A percentile compares a stretch with the other conserved stretches of the same genome.
Evolutionary conservation across 208 protist genomes (phyloP).

Genomic region (Trypanosoma grayi): DNA sequence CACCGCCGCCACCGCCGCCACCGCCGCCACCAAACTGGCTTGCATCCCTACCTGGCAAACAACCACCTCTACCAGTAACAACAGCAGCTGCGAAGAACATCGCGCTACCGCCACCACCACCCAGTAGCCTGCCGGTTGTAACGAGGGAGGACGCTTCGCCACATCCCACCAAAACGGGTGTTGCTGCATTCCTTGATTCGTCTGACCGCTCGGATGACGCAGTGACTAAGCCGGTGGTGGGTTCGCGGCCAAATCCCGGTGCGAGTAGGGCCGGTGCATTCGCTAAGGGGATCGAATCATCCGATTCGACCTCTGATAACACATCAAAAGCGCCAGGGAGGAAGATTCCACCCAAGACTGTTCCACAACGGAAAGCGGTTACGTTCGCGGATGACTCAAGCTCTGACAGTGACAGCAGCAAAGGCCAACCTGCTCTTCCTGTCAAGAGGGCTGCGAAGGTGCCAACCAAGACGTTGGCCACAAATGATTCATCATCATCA

Average conservation of each 20-base stretch:
- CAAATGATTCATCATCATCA: slow-evolving; percentile 3
- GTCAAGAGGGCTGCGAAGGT: neutral
- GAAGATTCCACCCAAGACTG: neutral
- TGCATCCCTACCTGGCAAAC: too few species aligned
- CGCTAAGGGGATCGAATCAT: neutral
- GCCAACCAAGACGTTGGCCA: neutral
- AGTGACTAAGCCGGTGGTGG: neutral
- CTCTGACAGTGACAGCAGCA: slow-evolving; percentile 6
- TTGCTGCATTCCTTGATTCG: slow-evolving; percentile 23
- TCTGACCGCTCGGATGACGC: slow-evolving; percentile 23
- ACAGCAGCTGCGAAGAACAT: neutral
- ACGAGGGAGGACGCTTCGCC: neutral
- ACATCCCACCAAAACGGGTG: neutral
- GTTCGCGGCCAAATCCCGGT: slow-evolving; percentile 2
- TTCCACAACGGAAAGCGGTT: neutral
- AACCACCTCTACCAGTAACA: too few species aligned
- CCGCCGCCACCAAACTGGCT: too few species aligned
- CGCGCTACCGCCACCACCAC: slow-evolving; percentile 3
- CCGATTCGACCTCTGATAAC: slow-evolving; percentile 6
- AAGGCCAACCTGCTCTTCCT: neutral
- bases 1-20: slow-evolving; percentile 14
- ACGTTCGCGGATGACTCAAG: slow-evolving; percentile 1
- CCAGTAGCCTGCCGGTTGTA: neutral
- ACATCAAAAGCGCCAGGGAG: neutral
- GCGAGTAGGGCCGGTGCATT: neutral